Evolutionary conservation across 176 grass and related monocot species (phyloP).

Genomic region (Triticum timopheevii): DNA sequence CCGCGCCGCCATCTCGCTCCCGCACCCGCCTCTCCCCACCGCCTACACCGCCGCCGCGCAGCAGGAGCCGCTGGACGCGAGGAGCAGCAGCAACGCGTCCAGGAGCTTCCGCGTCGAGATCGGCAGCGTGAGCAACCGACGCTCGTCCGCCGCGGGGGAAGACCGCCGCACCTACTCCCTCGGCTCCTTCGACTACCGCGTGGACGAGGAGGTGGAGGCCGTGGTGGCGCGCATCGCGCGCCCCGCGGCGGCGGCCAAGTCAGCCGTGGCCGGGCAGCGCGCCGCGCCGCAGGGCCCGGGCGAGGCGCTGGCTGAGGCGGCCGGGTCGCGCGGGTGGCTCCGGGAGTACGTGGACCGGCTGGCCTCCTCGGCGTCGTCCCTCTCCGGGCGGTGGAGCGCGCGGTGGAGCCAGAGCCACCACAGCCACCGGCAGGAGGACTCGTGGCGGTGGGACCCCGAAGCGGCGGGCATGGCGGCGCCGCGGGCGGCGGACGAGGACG

Average conservation of each 20-base stretch:
- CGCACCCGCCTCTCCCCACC: constrained; percentile 53
- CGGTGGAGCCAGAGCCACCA: constrained; percentile 66
- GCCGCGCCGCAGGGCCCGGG: constrained; percentile 29
- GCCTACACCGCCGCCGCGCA: background rate
- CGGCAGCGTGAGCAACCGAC: constrained; percentile 75
- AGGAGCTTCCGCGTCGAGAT: constrained; percentile 83
- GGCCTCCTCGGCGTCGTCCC: constrained; percentile 62
- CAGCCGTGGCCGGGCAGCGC: background rate
- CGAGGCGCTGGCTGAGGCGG: constrained; percentile 70
- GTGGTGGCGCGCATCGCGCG: constrained; percentile 57
- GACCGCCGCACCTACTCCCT: constrained; percentile 68
- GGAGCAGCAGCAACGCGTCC: constrained; percentile 38
- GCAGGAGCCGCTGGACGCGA: constrained; percentile 9
- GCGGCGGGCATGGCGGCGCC: constrained; percentile 9
- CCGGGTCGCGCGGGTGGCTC: constrained; percentile 75
- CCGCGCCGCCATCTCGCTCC: constrained; percentile 67
- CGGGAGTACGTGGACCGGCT: constrained; percentile 89
- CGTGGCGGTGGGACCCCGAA: constrained; percentile 69
- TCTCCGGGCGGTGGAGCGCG: constrained; percentile 76
- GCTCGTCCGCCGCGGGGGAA: constrained; percentile 34
- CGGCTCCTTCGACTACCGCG: constrained; percentile 84
- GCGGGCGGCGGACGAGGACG: constrained; percentile 37
- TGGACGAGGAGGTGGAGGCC: constrained; percentile 87
- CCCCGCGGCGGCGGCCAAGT: constrained; percentile 29
- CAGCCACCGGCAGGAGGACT: constrained; percentile 43